A percentile compares a stretch with the other conserved stretches of the same genome.
phyloP scores from a whole-genome alignment of 2,329 filamentous ascomycete genomes.

The Lasiodiplodia sp. region DNA sequence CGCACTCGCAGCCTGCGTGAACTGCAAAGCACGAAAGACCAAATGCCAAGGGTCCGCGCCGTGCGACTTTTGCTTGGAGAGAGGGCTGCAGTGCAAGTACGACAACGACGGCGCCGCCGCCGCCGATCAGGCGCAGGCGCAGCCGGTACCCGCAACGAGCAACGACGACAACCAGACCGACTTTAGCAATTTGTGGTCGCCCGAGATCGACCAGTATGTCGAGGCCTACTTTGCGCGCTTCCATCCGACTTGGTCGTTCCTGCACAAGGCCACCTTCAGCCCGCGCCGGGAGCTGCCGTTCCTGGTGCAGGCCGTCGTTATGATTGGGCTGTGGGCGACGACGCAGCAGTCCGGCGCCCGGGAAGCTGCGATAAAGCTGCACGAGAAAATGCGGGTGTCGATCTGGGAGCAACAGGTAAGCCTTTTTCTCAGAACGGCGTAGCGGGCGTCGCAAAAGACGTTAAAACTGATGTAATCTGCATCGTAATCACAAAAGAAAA shows the following conservation, averaged over 20 bases:
- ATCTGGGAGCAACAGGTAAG: background rate
- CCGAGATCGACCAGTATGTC: background rate
- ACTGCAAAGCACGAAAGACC: background rate
- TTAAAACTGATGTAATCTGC: too few relatives aligned
- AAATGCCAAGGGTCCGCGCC: background rate
- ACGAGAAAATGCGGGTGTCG: background rate
- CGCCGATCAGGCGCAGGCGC: too few relatives aligned
- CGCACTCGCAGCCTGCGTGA: background rate
- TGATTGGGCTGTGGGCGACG: constrained; percentile 6
- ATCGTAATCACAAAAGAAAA: background rate
- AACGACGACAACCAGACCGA: too few relatives aligned
- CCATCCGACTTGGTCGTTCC: background rate
- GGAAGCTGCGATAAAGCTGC: background rate
- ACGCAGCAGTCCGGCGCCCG: background rate
- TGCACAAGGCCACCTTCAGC: constrained; percentile 8
- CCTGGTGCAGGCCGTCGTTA: constrained; percentile 7
- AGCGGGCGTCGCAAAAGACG: too few relatives aligned
- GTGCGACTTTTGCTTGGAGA: background rate
- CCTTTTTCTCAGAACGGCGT: background rate
- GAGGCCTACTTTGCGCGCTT: background rate
- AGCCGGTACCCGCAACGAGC: too few relatives aligned
- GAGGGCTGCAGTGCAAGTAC: background rate
- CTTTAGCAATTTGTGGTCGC: background rate
- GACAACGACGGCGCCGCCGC: background rate
- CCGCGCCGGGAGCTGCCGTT: constrained; percentile 1